Conservation (phyloP, 805 yeast species). For the Priceomyces fermenticarens region DNA sequence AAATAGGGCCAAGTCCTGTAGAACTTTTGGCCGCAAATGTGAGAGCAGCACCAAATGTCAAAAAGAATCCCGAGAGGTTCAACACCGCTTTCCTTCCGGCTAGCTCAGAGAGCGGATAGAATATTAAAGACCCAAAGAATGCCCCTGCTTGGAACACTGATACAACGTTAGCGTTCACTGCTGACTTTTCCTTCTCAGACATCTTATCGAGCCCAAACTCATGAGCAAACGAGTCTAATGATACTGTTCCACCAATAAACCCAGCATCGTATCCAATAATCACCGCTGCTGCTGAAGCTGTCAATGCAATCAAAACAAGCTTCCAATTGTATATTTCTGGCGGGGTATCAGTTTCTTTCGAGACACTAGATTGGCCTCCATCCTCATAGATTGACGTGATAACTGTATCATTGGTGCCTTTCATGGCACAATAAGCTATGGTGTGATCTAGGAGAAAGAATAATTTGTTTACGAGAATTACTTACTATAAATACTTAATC, state of each 20-base stretch:
- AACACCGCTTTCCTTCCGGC: constrained; percentile 29
- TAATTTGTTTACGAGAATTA: no score
- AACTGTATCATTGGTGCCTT: no score
- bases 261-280: constrained; percentile 41
- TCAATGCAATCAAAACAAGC: constrained; percentile 30
- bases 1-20: constrained; percentile 31
- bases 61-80: constrained; percentile 25
- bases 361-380: no score
- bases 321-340: constrained; percentile 32
- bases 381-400: no score
- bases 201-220: constrained; percentile 28
- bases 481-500: no score
- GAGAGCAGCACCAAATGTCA: constrained; percentile 36
- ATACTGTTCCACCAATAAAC: constrained; percentile 39
- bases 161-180: constrained; percentile 28
- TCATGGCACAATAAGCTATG: no score
- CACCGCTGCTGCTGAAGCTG: constrained; percentile 37
- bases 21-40: constrained; percentile 27
- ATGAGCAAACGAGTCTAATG: constrained; percentile 23
- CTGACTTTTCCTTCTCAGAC: constrained; percentile 14
- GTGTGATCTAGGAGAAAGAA: no score
- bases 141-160: constrained; percentile 39
- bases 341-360: constrained; percentile 24
- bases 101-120: constrained; percentile 32
- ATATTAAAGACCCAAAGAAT: constrained; percentile 34